Evolutionary conservation across 2,329 filamentous ascomycete genomes (phyloP).

Genomic region (Lachnellula arida): DNA sequence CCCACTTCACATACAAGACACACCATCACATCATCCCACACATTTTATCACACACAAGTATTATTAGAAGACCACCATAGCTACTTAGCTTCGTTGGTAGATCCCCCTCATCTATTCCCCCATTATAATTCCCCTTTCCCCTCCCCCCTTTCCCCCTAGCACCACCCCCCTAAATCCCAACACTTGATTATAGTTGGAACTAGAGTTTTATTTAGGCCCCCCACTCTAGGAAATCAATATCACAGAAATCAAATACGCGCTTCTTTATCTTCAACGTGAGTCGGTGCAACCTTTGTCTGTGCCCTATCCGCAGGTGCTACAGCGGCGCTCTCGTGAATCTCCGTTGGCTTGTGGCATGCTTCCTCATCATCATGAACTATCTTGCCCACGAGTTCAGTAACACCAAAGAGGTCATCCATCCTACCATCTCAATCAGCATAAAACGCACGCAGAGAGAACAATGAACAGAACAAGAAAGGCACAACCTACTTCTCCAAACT

Average conservation of each 20-base stretch:
- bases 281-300: background rate
- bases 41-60: background rate
- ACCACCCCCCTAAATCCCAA: no score
- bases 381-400: conserved; percentile 43
- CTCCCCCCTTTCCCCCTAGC: no score
- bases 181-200: no score
- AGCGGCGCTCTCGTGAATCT: conserved; percentile 16
- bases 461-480: background rate
- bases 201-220: background rate
- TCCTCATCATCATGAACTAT: conserved; percentile 20
- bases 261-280: conserved; percentile 6
- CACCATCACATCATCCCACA: background rate
- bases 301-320: background rate
- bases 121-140: no score
- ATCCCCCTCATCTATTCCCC: no score
- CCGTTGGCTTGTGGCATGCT: conserved; percentile 2
- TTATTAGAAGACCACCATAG: background rate
- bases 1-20: background rate
- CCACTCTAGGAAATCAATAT: no score
- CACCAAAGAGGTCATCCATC: conserved; percentile 63
- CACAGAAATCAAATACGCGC: background rate
- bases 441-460: background rate
- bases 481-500: conserved; percentile 48
- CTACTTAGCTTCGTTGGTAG: background rate
- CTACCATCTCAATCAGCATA: conserved; percentile 1